A percentile compares a stretch with the other conserved stretches of the same genome.
Evolutionary conservation across 1,284 basidiomycete species (phyloP).

Genomic region (Pseudozyma hubeiensis): DNA sequence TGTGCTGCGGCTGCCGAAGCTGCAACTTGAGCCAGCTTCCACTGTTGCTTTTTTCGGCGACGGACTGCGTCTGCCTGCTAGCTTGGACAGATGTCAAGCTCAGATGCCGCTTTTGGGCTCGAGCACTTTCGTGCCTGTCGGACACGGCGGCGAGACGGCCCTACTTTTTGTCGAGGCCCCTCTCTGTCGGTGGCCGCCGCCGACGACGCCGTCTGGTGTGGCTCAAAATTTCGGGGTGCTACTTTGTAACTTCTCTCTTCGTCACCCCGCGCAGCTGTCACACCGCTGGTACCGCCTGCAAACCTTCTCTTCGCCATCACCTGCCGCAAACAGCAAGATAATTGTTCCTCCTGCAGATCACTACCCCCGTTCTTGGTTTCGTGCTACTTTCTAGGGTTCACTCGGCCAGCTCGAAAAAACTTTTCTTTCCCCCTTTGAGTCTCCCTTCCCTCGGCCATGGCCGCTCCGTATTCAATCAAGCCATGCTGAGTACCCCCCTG

Average conservation of each 20-base stretch:
- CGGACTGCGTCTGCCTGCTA: too few species aligned
- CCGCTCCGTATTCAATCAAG: slow-evolving; percentile 1
- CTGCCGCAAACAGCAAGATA: not conserved
- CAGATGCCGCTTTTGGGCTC: not conserved
- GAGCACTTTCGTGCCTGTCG: not conserved
- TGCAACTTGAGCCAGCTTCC: too few species aligned
- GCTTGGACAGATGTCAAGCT: not conserved
- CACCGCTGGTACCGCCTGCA: slow-evolving; percentile 3
- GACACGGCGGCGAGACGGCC: not conserved
- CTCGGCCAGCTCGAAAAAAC: slow-evolving; percentile 10
- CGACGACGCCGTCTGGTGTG: slow-evolving; percentile 2
- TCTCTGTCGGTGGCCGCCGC: not conserved
- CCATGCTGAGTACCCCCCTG: too few species aligned
- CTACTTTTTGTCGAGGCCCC: slow-evolving; percentile 10
- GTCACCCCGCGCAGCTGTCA: slow-evolving; percentile 32
- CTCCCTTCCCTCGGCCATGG: slow-evolving; percentile 9
- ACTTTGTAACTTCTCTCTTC: slow-evolving; percentile 35
- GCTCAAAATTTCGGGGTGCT: slow-evolving; percentile 36
- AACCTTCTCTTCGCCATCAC: slow-evolving; percentile 15
- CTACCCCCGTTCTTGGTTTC: slow-evolving; percentile 13
- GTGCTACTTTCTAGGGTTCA: slow-evolving; percentile 34
- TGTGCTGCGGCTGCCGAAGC: too few species aligned
- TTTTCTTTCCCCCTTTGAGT: slow-evolving; percentile 18
- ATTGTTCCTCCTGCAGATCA: not conserved
- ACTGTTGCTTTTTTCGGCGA: too few species aligned